Base-by-base conservation (phyloP, 768 basidiomycete species). In the Podaxis sp. region DNA sequence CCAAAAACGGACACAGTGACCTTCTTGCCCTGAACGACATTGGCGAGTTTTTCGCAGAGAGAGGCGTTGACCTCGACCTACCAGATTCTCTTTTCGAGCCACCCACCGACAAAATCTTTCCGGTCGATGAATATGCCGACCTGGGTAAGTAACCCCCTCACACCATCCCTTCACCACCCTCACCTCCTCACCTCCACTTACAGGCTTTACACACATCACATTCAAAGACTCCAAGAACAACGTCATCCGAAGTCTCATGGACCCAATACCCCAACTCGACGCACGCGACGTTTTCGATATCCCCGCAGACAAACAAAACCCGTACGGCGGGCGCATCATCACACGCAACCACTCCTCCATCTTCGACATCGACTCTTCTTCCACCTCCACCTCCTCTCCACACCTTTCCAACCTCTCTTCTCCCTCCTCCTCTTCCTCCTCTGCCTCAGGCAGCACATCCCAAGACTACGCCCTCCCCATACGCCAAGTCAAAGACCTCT, bases 261-360 rank as follows among this genome's bases (percentile, higher is more conserved):
- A 74, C 5, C 75, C 80, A 47, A 83, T 90, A 65, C 77, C 83
- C 16, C 69, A 87, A 28, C 76, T 89, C 56, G 89, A 91, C 73
- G 77, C 83, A 5, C 79, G 82, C 40, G 80, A 88, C 55, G 74
- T 79, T 54, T 65, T 75, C 40, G 82, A 81, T 21, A 76, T 88
- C 65, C 81, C 82, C 16, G 82, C 88, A 0, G 76, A 77, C 23
- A 69, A 77, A 59, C 73, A 77, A n/a, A 77, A 70, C 14, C 86
- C 81, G 1, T 86, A 77, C 72, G 76, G 80, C 63, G 87, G 86
- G 71, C 80, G 81, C 32, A 82, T 91, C 71, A 76, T 85, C 63
- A 69, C 89, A 54, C 87, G 88, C 56, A 91, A 90, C 68, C 83
- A 89, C 74, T 76, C 81, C n/a, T 86, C 88, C 59, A 81, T 89